Evolutionary conservation across 495 filamentous ascomycete species (phyloP).

Genomic region (Penicillium lividum): DNA sequence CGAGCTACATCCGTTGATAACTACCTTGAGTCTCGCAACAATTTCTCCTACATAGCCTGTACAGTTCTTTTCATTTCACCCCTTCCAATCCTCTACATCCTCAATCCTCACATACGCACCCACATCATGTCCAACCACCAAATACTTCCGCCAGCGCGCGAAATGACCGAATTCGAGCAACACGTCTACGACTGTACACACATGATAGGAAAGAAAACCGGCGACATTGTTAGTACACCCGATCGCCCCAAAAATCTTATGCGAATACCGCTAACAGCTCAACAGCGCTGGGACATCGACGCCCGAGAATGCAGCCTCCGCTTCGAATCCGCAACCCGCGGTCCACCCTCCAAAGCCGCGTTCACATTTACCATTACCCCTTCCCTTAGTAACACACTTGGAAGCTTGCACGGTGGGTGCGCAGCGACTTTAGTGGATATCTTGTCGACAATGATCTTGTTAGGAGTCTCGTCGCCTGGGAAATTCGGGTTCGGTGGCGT

Average conservation of each 20-base stretch:
- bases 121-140: slow-evolving; percentile 22
- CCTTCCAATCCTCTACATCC: background rate
- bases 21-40: background rate
- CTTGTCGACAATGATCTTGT: slow-evolving; percentile 60
- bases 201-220: slow-evolving; percentile 24
- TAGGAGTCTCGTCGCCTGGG: slow-evolving; percentile 57
- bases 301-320: slow-evolving; percentile 34
- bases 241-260: background rate
- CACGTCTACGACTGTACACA: slow-evolving; percentile 31
- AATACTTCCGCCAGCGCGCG: slow-evolving; percentile 25
- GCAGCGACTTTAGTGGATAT: slow-evolving; percentile 67
- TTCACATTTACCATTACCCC: slow-evolving; percentile 53
- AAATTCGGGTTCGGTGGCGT: slow-evolving; percentile 66
- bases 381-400: slow-evolving; percentile 57
- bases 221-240: slow-evolving; percentile 21
- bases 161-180: slow-evolving; percentile 38
- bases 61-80: background rate
- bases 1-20: background rate
- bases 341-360: slow-evolving; percentile 35
- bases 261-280: background rate
- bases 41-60: background rate
- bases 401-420: slow-evolving; percentile 71
- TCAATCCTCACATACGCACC: background rate
- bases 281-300: slow-evolving; percentile 41
- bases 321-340: slow-evolving; percentile 42